Conservation (phyloP, 2,329 filamentous ascomycete species). For the Chrysosporium keratinophilum region DNA sequence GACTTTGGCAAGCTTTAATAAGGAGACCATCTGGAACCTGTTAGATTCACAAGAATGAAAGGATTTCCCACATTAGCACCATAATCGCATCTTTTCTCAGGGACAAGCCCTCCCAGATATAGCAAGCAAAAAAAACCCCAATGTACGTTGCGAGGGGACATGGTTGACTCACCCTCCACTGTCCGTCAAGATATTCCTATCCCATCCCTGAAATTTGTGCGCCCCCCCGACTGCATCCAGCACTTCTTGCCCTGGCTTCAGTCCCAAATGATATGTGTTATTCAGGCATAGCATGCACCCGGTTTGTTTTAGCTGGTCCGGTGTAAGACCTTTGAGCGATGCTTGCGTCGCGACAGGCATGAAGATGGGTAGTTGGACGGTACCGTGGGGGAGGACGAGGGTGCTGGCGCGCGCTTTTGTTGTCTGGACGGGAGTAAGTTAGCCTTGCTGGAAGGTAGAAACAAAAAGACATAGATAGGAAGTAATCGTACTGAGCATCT, state of each 20-base stretch:
- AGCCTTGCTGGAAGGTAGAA: constrained; percentile 8
- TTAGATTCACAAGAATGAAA: constrained; percentile 14
- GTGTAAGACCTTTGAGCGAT: constrained; percentile 86
- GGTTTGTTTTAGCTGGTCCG: constrained; percentile 80
- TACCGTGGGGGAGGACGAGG: constrained; percentile 80
- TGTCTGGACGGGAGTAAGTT: constrained; percentile 47
- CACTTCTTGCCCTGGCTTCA: constrained; percentile 87
- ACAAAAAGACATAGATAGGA: background rate
- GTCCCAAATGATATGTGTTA: constrained; percentile 92
- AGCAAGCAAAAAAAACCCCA: too few relatives aligned
- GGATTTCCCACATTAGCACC: constrained; percentile 6
- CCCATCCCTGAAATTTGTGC: constrained; percentile 90
- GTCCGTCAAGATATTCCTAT: constrained; percentile 81
- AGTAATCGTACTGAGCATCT: constrained; percentile 60
- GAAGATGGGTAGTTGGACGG: constrained; percentile 83
- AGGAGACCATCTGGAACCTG: constrained; percentile 97
- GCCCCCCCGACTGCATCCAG: constrained; percentile 82
- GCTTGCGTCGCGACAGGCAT: constrained; percentile 98
- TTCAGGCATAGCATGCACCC: constrained; percentile 87
- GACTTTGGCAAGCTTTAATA: constrained; percentile 83
- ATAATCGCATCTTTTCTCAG: background rate
- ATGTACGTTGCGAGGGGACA: too few relatives aligned
- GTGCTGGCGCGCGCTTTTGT: constrained; percentile 87
- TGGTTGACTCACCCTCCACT: constrained; percentile 39
- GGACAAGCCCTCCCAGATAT: constrained; percentile 4